phyloP scores from a whole-genome alignment of 2,329 filamentous ascomycete genomes.

The Talaromyces sp. region DNA sequence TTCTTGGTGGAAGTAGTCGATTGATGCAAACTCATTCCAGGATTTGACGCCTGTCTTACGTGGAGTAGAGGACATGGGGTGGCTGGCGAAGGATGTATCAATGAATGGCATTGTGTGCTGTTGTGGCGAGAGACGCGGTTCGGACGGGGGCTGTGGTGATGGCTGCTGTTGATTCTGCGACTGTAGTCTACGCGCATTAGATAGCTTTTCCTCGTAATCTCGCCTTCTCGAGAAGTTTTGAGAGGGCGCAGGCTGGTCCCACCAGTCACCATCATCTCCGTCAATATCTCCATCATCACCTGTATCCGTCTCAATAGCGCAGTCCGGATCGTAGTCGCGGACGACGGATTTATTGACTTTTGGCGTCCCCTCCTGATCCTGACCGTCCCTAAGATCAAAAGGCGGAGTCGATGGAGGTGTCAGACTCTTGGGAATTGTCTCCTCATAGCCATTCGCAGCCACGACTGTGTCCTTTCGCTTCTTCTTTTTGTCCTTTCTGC shows the following conservation, averaged over 20 bases:
- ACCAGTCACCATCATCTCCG: constrained; percentile 16
- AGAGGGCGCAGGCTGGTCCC: constrained; percentile 16
- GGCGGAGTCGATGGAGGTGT: constrained; percentile 42
- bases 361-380: constrained; percentile 16
- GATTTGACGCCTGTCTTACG: constrained; percentile 33
- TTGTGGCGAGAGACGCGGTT: neutral
- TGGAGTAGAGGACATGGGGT: constrained; percentile 28
- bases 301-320: constrained; percentile 17
- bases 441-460: constrained; percentile 23
- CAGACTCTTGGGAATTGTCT: constrained; percentile 26
- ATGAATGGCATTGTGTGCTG: constrained; percentile 25
- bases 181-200: constrained; percentile 13
- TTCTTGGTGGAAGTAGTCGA: constrained; percentile 34
- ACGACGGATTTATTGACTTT: neutral
- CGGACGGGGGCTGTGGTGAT: constrained; percentile 1
- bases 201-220: constrained; percentile 4
- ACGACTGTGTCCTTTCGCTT: constrained; percentile 21
- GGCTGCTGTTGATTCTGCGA: constrained; percentile 10
- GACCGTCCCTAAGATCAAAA: constrained; percentile 21
- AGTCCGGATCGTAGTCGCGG: constrained; percentile 1
- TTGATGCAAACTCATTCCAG: constrained; percentile 39
- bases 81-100: constrained; percentile 38
- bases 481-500: constrained; percentile 33
- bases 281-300: constrained; percentile 18
- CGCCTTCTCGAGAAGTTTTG: constrained; percentile 1